phyloP scores from a whole-genome alignment of 2,329 filamentous ascomycete species.

The Stachybotrys chartarum region DNA sequence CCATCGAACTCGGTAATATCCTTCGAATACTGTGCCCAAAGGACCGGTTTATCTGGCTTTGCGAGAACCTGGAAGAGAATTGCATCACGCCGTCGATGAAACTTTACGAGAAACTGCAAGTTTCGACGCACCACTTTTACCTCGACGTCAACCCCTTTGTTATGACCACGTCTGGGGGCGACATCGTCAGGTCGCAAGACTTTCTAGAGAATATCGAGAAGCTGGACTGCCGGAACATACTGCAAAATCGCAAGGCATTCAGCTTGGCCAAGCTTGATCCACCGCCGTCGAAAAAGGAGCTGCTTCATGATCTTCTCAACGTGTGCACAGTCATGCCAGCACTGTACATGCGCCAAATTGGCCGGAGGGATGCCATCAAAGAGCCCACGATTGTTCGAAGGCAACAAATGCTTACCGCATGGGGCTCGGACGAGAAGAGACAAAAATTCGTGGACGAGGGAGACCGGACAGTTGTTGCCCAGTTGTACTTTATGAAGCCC shows the following conservation, averaged over 20 bases:
- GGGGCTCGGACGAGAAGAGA: conserved; percentile 24
- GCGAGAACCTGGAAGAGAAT: conserved; percentile 12
- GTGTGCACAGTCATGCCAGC: conserved; percentile 27
- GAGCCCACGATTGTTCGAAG: conserved; percentile 25
- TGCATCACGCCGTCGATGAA: conserved; percentile 27
- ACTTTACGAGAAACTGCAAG: conserved; percentile 29
- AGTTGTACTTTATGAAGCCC: conserved; percentile 12
- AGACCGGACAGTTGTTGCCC: conserved; percentile 20
- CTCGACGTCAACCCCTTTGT: conserved; percentile 24
- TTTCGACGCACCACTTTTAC: conserved; percentile 19
- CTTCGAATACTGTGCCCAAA: conserved; percentile 20
- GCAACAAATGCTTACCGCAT: conserved; percentile 22
- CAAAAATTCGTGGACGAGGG: conserved; percentile 16
- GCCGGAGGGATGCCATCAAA: conserved; percentile 23
- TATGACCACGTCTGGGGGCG: conserved; percentile 12
- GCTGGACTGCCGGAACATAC: conserved; percentile 27
- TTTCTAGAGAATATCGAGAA: conserved; percentile 22
- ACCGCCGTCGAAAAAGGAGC: conserved; percentile 19
- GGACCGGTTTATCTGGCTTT: conserved; percentile 14
- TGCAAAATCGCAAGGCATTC: conserved; percentile 29
- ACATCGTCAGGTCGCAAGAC: conserved; percentile 17
- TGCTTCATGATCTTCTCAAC: conserved; percentile 21
- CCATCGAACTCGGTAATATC: conserved; percentile 15
- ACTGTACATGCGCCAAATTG: conserved; percentile 27
- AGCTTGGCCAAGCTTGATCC: conserved; percentile 22